Base-by-base conservation (phyloP, 176 grass and related monocot species). In the Chrysopogon serrulatus region DNA sequence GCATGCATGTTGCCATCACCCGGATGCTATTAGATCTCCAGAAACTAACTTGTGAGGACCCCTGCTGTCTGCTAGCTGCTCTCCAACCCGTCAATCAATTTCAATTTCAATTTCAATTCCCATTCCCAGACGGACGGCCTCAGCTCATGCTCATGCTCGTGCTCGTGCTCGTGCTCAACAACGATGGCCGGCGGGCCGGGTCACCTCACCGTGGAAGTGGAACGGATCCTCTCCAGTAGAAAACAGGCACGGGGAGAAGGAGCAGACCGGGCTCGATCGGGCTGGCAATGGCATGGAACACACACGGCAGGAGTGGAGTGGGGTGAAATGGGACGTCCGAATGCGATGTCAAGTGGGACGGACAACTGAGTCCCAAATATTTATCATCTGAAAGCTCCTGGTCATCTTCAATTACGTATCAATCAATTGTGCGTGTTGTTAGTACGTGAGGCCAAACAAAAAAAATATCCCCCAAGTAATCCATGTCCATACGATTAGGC, bases 401-500 rank as follows among this genome's bases (percentile, higher is more conserved):
- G n/a, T 62, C 27, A 28, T 77, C 62, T 62, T 27, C 18, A 82
- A 82, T 51, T 66, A n/a, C n/a, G n/a, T n/a, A 42, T 41, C 35
- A 68, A 41, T 70, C 14, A 15, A 23, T 8, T 18, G 5, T 18
- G 45, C 18, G 4, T 47, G 0, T 17, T 48, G 16, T 48, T 54
- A 12, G 10, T 40, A 6, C 7, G 16, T 19, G 15, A 34, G 63
- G 19, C n/a, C 14, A 31, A 5, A 10, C 10, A 27, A 47, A 62
- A 19, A 63, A 42, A 14, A 71, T 27, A 33, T 37, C 51, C 4
- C 27, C 23, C 51, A 23, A 13, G 84, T 65, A 14, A 90, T 73
- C 79, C 79, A 67, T 73, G 66, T n/a, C 84, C 84, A 78, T 83
- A 83, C 73, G 79, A 73, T 79, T 67, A 37, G 82, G 79, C 76